phyloP scores from a whole-genome alignment of 208 protist species.

The Trypanosomatidae sp. region DNA sequence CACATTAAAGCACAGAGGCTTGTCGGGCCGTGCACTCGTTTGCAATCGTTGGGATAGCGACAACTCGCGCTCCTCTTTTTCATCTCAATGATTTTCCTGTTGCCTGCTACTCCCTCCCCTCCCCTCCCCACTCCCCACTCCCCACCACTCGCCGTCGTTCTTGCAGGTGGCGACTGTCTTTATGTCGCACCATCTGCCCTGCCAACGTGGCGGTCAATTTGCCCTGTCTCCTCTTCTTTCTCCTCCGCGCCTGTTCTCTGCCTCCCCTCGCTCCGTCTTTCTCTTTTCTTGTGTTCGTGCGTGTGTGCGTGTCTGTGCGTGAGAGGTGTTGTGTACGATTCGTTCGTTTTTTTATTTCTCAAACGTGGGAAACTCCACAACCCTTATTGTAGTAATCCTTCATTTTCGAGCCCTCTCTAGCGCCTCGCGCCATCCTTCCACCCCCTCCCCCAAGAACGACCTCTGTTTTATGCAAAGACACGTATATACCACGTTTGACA shows the following conservation, averaged over 20 bases:
- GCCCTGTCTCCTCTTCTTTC: not conserved
- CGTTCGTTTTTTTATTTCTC: not conserved
- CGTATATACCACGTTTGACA: not conserved
- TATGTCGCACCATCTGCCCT: not conserved
- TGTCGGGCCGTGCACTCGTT: not conserved
- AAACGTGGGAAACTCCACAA: not conserved
- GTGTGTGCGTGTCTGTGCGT: not conserved
- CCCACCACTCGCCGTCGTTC: not conserved
- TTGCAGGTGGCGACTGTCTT: not conserved
- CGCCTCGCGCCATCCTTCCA: not conserved
- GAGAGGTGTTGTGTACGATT: not conserved
- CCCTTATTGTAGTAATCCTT: constrained; percentile 2
- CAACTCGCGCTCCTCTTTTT: not conserved
- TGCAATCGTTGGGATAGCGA: not conserved
- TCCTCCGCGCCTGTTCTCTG: not conserved
- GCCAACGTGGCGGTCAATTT: not conserved
- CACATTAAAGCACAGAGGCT: not conserved
- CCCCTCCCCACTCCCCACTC: not conserved
- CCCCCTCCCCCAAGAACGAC: not conserved
- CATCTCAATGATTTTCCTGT: not conserved
- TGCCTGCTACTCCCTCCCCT: not conserved
- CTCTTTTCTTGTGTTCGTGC: not conserved
- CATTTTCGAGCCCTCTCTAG: not conserved
- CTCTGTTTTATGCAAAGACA: not conserved
- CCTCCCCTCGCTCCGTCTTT: not conserved